phyloP scores from a whole-genome alignment of 2,329 filamentous ascomycete species.

The Botrytis elliptica region DNA sequence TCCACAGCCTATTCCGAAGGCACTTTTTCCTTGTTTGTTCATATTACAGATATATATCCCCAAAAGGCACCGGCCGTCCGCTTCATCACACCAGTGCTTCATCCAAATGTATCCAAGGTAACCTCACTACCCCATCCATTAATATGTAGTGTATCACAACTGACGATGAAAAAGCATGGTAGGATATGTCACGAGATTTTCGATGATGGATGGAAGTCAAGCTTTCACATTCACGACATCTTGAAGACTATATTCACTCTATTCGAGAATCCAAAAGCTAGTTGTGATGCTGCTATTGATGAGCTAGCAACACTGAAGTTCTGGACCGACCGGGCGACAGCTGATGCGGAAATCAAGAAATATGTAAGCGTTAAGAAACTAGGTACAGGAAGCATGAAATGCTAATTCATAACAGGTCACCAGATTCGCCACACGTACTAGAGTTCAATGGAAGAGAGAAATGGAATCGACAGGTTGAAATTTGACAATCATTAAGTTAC shows the following conservation, averaged over 20 bases:
- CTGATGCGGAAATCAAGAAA: not conserved
- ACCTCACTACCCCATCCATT: not conserved
- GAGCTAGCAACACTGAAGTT: not conserved
- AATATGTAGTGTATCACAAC: not conserved
- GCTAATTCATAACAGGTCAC: not conserved
- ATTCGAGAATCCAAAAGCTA: not conserved
- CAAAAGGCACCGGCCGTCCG: not conserved
- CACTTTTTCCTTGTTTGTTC: not conserved
- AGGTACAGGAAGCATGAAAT: not conserved
- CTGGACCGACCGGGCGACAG: not conserved
- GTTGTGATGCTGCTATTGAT: not conserved
- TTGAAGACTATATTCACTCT: not conserved
- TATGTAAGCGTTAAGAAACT: not conserved
- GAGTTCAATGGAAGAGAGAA: not conserved
- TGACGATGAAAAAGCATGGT: not conserved
- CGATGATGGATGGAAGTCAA: not conserved
- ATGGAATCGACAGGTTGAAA: not conserved
- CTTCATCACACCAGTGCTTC: not conserved
- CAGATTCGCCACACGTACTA: not conserved
- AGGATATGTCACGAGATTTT: not conserved
- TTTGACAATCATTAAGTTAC: not conserved
- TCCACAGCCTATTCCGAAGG: not conserved
- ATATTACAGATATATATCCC: not conserved
- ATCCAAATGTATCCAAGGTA: not conserved
- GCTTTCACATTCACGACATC: not conserved